A percentile compares a stretch with the other conserved stretches of the same genome.
Conservation (phyloP, 306 rosid genomes). For the Myrica gale region DNA sequence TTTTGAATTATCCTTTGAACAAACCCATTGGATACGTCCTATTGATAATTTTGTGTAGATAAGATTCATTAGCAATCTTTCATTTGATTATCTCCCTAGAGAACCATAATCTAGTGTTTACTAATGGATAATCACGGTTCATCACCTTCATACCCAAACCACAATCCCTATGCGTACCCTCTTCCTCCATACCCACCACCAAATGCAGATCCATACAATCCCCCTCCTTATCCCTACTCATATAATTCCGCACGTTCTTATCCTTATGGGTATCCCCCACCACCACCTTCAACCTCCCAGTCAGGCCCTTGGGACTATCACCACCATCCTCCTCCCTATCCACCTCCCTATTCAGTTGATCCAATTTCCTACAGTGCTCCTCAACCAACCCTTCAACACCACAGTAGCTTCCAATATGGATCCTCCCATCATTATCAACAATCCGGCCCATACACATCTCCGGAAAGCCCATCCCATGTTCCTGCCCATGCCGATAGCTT, state of each 20-base stretch:
- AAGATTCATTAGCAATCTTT: neutral
- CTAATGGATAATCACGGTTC: constrained; percentile 53
- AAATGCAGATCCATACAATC: constrained; percentile 25
- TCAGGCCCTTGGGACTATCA: constrained; percentile 32
- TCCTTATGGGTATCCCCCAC: constrained; percentile 47
- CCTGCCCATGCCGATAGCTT: constrained; percentile 51
- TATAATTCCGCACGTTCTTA: constrained; percentile 21
- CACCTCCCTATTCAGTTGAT: constrained; percentile 31
- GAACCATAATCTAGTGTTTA: constrained; percentile 1
- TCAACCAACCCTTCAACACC: constrained; percentile 46
- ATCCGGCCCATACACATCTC: constrained; percentile 34
- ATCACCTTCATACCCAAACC: constrained; percentile 42
- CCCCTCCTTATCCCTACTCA: constrained; percentile 31
- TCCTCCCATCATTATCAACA: constrained; percentile 50
- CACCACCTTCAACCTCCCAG: constrained; percentile 28
- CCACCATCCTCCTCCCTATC: constrained; percentile 26
- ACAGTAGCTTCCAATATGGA: constrained; percentile 57
- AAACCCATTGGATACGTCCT: neutral
- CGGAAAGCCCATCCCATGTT: constrained; percentile 24
- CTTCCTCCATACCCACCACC: constrained; percentile 30
- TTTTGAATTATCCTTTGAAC: neutral
- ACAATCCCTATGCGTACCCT: constrained; percentile 42
- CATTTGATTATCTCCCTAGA: neutral
- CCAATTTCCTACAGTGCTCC: constrained; percentile 34
- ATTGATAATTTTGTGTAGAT: neutral